Conservation (phyloP, 2,329 filamentous ascomycete species). For the Bipolaris bicolor region DNA sequence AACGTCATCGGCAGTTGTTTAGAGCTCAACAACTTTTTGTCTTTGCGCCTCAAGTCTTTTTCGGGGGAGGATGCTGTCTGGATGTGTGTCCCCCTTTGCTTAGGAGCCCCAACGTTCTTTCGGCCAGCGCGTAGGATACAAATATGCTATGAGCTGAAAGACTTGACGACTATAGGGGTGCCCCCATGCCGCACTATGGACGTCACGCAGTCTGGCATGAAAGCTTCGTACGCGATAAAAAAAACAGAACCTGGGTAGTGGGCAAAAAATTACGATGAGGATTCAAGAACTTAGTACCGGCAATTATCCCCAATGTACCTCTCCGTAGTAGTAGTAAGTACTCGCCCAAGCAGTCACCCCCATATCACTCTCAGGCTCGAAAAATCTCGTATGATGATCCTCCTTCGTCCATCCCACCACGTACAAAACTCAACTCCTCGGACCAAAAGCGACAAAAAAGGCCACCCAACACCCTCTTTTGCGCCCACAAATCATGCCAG, state of each 20-base stretch:
- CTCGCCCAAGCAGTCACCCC: not conserved
- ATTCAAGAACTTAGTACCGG: not conserved
- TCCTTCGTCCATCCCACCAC: too few relatives aligned
- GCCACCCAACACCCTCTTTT: too few relatives aligned
- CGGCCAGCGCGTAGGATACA: not conserved
- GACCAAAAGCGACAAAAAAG: too few relatives aligned
- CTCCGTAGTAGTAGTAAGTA: not conserved
- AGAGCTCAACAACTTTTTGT: not conserved
- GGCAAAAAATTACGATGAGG: not conserved
- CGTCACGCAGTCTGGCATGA: too few relatives aligned
- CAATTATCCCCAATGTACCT: too few relatives aligned
- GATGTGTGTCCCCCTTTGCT: not conserved
- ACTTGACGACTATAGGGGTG: not conserved
- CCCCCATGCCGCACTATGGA: not conserved
- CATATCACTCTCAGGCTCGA: too few relatives aligned
- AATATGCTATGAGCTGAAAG: not conserved
- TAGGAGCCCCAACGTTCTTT: not conserved
- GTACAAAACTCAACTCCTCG: too few relatives aligned
- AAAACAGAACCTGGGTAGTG: not conserved
- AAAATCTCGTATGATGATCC: too few relatives aligned
- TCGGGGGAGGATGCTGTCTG: not conserved
- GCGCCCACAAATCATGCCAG: too few relatives aligned
- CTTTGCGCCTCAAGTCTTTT: not conserved
- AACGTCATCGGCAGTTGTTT: slow-evolving; percentile 7
- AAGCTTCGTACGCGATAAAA: not conserved